These are phyloP conservation scores for Dryas alaskensis DNA, from an alignment of 306 rosid species.

Conservation along the genomic window DNA sequence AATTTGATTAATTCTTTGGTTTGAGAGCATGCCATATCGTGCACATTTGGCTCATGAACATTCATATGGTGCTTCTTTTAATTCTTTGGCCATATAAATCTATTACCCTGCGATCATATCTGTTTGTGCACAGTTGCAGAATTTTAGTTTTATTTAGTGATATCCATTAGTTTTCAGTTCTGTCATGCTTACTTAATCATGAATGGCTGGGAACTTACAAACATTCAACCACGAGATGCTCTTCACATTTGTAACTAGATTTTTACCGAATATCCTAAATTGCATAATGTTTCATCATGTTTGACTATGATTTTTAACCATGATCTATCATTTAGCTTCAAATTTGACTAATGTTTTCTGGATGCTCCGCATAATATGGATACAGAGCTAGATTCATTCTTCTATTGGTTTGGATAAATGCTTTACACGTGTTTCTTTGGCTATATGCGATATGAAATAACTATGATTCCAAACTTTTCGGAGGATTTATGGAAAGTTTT, in stretches of 20 bases:
- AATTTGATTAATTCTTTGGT: not conserved
- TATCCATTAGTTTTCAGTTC: not conserved
- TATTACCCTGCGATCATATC: not conserved
- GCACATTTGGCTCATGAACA: not conserved
- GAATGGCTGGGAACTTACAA: not conserved
- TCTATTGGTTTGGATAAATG: not conserved
- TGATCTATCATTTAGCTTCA: conserved; percentile 8
- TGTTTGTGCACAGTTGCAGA: conserved; percentile 4
- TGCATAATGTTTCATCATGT: not conserved
- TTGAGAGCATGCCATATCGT: not conserved
- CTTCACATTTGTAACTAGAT: not conserved
- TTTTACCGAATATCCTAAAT: not conserved
- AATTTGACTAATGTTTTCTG: not conserved
- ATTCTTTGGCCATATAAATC: not conserved
- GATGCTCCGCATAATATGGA: not conserved
- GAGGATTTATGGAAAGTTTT: not conserved
- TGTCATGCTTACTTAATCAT: not conserved
- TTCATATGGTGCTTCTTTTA: not conserved
- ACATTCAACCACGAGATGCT: not conserved
- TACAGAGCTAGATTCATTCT: not conserved
- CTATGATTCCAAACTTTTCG: not conserved
- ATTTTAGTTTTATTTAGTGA: conserved; percentile 2
- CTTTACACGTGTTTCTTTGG: not conserved
- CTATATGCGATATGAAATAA: not conserved
- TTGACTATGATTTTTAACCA: conserved; percentile 2